phyloP scores from a whole-genome alignment of 2,329 filamentous ascomycete species.

The Sphaerulina vaccinii region DNA sequence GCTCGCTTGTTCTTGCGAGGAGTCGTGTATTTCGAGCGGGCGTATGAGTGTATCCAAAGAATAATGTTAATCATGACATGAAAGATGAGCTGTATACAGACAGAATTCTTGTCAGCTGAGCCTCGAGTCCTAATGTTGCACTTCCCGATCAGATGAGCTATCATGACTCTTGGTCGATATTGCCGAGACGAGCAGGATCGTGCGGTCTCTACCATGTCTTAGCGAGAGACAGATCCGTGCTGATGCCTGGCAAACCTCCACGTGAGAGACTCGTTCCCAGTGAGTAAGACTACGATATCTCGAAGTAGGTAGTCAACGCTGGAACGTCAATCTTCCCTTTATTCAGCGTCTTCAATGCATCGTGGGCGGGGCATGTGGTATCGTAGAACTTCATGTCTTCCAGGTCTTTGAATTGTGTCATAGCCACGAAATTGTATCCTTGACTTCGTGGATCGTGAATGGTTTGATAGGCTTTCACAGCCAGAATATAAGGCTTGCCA shows the following conservation, averaged over 20 bases:
- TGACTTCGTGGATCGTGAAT: slow-evolving; percentile 60
- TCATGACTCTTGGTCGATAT: too few relatives aligned
- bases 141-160: too few relatives aligned
- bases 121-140: too few relatives aligned
- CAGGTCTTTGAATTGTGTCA: slow-evolving; percentile 62
- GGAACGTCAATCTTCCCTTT: slow-evolving; percentile 18
- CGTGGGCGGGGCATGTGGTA: slow-evolving; percentile 56
- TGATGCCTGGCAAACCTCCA: not conserved
- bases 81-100: not conserved
- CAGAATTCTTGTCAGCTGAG: not conserved
- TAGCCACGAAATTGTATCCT: slow-evolving; percentile 64
- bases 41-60: too few relatives aligned
- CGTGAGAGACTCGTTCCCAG: not conserved
- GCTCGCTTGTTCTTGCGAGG: too few relatives aligned
- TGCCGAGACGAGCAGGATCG: too few relatives aligned
- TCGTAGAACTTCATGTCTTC: slow-evolving; percentile 73
- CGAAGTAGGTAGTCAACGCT: slow-evolving; percentile 21
- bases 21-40: too few relatives aligned
- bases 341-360: slow-evolving; percentile 45
- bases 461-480: slow-evolving; percentile 55
- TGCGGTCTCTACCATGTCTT: not conserved
- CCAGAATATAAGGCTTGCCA: slow-evolving; percentile 68
- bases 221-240: not conserved
- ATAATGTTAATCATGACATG: not conserved
- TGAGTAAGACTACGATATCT: not conserved